Evolutionary conservation across 2,329 filamentous ascomycete genomes (phyloP), one percentile per base, ranked within the genome.

Genomic region (Laburnicola sp.): DNA sequence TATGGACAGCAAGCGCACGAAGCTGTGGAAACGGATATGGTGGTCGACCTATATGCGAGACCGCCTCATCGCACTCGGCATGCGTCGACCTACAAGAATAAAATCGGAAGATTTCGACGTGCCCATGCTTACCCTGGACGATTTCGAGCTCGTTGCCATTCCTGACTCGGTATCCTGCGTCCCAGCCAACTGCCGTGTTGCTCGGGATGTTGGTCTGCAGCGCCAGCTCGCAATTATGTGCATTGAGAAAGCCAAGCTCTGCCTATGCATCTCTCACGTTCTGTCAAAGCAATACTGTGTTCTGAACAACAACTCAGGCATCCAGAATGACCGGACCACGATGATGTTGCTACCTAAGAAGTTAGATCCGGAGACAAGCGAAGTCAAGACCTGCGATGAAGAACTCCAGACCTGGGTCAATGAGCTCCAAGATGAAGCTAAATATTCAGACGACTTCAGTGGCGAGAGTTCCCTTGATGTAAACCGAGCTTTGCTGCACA

Each of bases 31-130:
- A 76, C 83, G 92, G 46, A 94, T 97, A 61, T 97, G 93, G 93
- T 97, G 93, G 93, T 96, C 89, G 28, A 95, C 90, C 57, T 96
- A 96, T 68, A 96, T 96, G 85, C 87, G 92, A 48, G 93, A 97
- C 73, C 88, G 92, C 42, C 81, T 97, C 36, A 91, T 97, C 57
- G 93, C 93, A 2, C 78, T 97, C 9, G 93, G 93, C 49, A 97
- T 97, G 92, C 85, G 93, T 50, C 85, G 93, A 47, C 92, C 92
- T 3, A 96, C 91, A 34, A 82, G 92, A 46, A 95, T 97, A 73
- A 95, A 95, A 78, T 87, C 91, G 53, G 89, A 94, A 64, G 92
- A 97, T 70, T 96, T 90, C 68, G 90, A 97, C 67, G 91, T 97
- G 27, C 90, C 92, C 0, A 94, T 96, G 89, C 80, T 97, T 44